phyloP scores from a whole-genome alignment of 495 filamentous ascomycete species.

The Tuber aestivum region DNA sequence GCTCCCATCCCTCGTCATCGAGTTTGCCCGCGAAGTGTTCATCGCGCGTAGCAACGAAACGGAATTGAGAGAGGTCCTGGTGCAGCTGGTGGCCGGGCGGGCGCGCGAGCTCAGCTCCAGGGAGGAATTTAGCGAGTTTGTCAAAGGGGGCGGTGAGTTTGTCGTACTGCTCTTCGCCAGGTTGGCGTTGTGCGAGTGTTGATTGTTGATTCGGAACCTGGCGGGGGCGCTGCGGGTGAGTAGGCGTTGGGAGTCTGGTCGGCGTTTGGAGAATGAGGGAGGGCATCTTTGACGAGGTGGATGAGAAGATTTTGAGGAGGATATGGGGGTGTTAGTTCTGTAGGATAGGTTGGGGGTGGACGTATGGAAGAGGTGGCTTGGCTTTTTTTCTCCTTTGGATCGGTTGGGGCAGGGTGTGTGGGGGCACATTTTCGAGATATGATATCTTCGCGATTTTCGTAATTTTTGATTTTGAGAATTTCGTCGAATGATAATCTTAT shows the following conservation, averaged over 20 bases:
- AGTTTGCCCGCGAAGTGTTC: constrained; percentile 19
- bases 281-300: not conserved
- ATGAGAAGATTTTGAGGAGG: constrained; percentile 4
- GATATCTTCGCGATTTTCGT: not conserved
- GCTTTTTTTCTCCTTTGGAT: not conserved
- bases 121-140: constrained; percentile 24
- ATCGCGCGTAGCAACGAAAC: constrained; percentile 3
- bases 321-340: not conserved
- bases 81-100: constrained; percentile 7
- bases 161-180: constrained; percentile 14
- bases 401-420: not conserved
- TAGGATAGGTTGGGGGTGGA: constrained; percentile 1
- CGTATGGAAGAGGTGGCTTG: not conserved
- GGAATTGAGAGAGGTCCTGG: constrained; percentile 12
- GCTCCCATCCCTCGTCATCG: constrained; percentile 17
- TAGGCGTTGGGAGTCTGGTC: not conserved
- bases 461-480: not conserved
- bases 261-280: constrained; percentile 5
- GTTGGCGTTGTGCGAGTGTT: constrained; percentile 5
- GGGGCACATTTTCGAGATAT: not conserved
- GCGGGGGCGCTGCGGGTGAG: not conserved
- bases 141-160: constrained; percentile 29
- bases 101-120: constrained; percentile 19
- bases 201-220: constrained; percentile 5
- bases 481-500: not conserved